These are phyloP conservation scores for Colletotrichum eremochloae DNA, from an alignment of 2,329 filamentous ascomycete genomes.

Conservation along the genomic window DNA sequence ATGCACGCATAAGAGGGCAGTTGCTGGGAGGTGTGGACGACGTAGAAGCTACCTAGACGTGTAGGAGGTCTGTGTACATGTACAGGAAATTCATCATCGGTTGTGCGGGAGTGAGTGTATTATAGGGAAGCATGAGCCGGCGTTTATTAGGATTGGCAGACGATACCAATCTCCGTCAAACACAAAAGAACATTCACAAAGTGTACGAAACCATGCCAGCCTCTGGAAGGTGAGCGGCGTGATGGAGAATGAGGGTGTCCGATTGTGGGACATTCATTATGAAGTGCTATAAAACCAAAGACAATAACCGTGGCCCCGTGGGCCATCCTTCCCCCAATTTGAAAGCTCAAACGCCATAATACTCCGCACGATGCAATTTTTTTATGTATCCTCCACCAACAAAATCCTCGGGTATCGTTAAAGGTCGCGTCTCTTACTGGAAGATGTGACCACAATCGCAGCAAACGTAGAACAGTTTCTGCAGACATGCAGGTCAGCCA, in stretches of 20 bases:
- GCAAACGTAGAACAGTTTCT: constrained; percentile 97
- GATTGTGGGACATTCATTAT: background rate
- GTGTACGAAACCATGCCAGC: too few relatives aligned
- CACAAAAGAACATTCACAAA: constrained; percentile 18
- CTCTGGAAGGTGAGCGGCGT: too few relatives aligned
- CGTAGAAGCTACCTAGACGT: background rate
- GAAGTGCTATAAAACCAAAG: background rate
- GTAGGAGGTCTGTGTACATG: constrained; percentile 37
- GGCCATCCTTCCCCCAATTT: constrained; percentile 20
- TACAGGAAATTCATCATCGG: constrained; percentile 17
- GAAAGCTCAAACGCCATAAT: constrained; percentile 23
- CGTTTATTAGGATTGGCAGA: constrained; percentile 36
- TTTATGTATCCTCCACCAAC: constrained; percentile 7
- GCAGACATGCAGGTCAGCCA: constrained; percentile 45
- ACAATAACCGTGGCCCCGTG: constrained; percentile 3
- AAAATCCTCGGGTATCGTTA: constrained; percentile 46
- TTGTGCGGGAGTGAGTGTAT: constrained; percentile 30
- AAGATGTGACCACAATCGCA: constrained; percentile 94
- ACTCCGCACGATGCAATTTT: constrained; percentile 35
- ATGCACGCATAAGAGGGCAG: constrained; percentile 63
- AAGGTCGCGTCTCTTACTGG: constrained; percentile 56
- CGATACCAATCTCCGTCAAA: constrained; percentile 42
- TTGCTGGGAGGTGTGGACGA: background rate
- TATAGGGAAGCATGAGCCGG: constrained; percentile 42
- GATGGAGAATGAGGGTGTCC: background rate